These are phyloP conservation scores for Hemileccinum impolitum DNA, from an alignment of 768 basidiomycete genomes.

Conservation along the genomic window DNA sequence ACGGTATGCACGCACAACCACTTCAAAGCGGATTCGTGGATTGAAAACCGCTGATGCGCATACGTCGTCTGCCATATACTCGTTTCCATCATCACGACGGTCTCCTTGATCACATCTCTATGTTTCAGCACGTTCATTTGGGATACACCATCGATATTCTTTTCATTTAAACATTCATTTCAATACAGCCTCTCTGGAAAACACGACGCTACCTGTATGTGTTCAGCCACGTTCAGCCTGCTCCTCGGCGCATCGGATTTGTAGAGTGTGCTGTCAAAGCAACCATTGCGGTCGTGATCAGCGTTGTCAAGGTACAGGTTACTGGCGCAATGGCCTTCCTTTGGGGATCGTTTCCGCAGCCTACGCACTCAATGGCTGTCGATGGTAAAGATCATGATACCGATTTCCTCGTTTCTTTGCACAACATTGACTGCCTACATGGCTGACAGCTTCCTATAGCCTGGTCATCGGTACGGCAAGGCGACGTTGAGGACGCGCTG, in stretches of 20 bases:
- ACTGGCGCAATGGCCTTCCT: conserved; percentile 57
- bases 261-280: conserved; percentile 74
- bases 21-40: conserved; percentile 56
- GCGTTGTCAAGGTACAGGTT: conserved; percentile 69
- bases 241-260: conserved; percentile 71
- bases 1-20: conserved; percentile 62
- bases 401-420: conserved; percentile 67
- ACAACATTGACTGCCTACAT: conserved; percentile 50
- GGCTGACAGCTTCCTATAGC: conserved; percentile 58
- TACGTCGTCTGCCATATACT: conserved; percentile 39
- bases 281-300: conserved; percentile 76
- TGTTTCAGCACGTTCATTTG: conserved; percentile 61
- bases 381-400: conserved; percentile 29
- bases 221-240: conserved; percentile 68
- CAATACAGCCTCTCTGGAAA: conserved; percentile 58
- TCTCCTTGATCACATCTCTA: conserved; percentile 53
- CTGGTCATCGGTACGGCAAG: conserved; percentile 40
- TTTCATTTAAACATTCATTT: conserved; percentile 61
- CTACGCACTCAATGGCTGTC: neutral
- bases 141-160: conserved; percentile 52
- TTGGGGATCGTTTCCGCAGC: conserved; percentile 36
- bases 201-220: conserved; percentile 72
- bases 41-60: neutral
- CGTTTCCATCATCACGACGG: conserved; percentile 47
- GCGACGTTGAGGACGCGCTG: conserved; percentile 18